These are phyloP conservation scores for Coniella lustricola DNA, from an alignment of 2,329 filamentous ascomycete species.

Conservation along the genomic window DNA sequence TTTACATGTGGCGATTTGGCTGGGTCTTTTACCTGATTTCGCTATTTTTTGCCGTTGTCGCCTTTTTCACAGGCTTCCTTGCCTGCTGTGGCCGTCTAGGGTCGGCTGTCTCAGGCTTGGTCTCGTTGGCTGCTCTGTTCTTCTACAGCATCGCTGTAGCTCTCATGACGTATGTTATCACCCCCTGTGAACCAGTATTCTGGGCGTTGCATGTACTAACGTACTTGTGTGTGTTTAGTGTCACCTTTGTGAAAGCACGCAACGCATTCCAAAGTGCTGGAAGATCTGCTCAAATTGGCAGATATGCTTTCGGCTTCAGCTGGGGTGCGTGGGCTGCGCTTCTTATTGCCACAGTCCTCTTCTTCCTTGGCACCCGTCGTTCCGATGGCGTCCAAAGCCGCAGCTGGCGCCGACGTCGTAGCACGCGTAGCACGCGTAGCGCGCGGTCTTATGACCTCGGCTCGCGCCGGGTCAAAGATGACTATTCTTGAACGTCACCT, in stretches of 20 bases:
- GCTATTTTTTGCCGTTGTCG: conserved; percentile 66
- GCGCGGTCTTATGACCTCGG: conserved; percentile 49
- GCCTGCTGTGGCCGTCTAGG: conserved; percentile 66
- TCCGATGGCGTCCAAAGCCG: conserved; percentile 17
- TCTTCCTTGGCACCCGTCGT: conserved; percentile 55
- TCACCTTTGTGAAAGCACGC: conserved; percentile 61
- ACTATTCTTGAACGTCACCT: conserved; percentile 46
- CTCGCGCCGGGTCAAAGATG: conserved; percentile 60
- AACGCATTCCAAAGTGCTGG: conserved; percentile 53
- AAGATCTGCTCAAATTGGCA: conserved; percentile 54
- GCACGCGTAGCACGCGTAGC: conserved; percentile 45
- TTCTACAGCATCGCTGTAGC: conserved; percentile 60
- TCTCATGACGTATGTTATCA: conserved; percentile 64
- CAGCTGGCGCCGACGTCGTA: conserved; percentile 39
- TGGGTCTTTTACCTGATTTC: conserved; percentile 87
- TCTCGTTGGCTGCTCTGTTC: conserved; percentile 55
- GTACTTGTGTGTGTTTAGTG: conserved; percentile 28
- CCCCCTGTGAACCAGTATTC: conserved; percentile 1
- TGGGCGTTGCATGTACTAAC: neutral
- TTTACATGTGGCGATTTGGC: conserved; percentile 81
- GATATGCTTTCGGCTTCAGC: conserved; percentile 67
- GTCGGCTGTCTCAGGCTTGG: conserved; percentile 56
- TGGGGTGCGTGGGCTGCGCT: conserved; percentile 66
- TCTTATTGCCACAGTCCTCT: conserved; percentile 59
- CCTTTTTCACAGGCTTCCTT: conserved; percentile 61